Evolutionary conservation across 768 basidiomycete species (phyloP).

Genomic region (Suillus discolor): DNA sequence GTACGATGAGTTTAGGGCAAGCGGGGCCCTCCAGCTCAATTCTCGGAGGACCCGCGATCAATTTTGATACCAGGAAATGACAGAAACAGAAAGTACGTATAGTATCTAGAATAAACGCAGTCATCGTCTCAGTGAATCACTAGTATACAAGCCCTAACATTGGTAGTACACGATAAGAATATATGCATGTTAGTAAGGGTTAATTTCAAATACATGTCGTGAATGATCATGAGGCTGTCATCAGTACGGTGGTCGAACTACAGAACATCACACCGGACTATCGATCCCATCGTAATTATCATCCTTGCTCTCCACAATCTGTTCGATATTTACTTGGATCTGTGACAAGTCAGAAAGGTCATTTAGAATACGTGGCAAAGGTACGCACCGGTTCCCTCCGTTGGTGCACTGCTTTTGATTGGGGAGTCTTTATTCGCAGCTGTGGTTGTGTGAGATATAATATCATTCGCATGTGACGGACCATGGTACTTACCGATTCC

Average conservation of each 20-base stretch:
- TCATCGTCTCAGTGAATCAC: too few relatives aligned
- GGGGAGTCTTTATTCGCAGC: constrained; percentile 11
- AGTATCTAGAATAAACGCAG: too few relatives aligned
- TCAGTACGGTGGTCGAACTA: neutral
- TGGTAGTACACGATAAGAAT: neutral
- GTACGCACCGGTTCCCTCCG: constrained; percentile 15
- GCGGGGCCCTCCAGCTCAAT: too few relatives aligned
- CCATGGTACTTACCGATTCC: neutral
- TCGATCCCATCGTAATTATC: neutral
- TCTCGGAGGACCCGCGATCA: too few relatives aligned
- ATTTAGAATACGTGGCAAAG: neutral
- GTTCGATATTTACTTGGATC: constrained; percentile 24
- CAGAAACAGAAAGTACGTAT: too few relatives aligned
- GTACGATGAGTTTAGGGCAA: too few relatives aligned
- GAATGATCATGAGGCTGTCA: neutral
- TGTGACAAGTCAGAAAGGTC: neutral
- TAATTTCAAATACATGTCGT: neutral
- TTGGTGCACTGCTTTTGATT: neutral
- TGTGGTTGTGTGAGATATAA: neutral
- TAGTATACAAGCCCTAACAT: too few relatives aligned
- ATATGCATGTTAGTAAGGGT: neutral
- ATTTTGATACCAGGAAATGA: too few relatives aligned
- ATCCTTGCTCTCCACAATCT: constrained; percentile 19
- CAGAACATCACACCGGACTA: neutral
- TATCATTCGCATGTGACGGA: neutral